These are phyloP conservation scores for Misopates orontium DNA, from an alignment of 257 asterid genomes.

Conservation along the genomic window DNA sequence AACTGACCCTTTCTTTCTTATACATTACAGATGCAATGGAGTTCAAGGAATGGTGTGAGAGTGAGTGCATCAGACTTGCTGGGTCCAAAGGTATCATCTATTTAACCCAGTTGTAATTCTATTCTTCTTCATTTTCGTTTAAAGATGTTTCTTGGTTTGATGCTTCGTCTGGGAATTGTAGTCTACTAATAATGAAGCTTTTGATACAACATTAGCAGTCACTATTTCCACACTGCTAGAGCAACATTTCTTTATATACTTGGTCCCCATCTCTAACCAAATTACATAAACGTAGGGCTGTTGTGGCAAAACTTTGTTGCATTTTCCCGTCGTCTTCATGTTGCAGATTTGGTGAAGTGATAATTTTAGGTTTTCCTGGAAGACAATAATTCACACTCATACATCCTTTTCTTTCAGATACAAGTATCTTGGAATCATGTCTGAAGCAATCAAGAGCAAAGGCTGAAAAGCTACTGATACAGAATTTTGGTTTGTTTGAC, in stretches of 20 bases:
- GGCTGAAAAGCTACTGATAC: constrained; percentile 76
- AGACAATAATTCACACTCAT: neutral
- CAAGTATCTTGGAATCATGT: constrained; percentile 81
- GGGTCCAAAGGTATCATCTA: constrained; percentile 74
- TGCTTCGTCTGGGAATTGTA: neutral
- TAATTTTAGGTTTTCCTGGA: neutral
- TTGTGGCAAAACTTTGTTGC: neutral
- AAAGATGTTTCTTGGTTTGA: neutral
- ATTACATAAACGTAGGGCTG: neutral
- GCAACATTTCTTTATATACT: neutral
- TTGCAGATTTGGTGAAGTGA: neutral
- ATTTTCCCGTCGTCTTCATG: too few species aligned
- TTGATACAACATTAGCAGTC: neutral
- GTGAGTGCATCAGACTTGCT: constrained; percentile 76
- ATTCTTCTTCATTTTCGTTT: neutral
- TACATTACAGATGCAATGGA: constrained; percentile 78
- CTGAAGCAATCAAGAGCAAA: constrained; percentile 76
- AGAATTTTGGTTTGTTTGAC: constrained; percentile 81
- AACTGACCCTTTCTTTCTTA: neutral
- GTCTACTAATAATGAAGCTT: neutral
- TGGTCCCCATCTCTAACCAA: neutral
- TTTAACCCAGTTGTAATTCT: neutral
- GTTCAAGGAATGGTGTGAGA: constrained; percentile 95
- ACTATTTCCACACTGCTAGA: neutral
- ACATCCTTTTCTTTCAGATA: constrained; percentile 48